Evolutionary conservation across 1,284 basidiomycete species (phyloP), one percentile per base, ranked within the genome.

Genomic region (Inonotus obliquus): DNA sequence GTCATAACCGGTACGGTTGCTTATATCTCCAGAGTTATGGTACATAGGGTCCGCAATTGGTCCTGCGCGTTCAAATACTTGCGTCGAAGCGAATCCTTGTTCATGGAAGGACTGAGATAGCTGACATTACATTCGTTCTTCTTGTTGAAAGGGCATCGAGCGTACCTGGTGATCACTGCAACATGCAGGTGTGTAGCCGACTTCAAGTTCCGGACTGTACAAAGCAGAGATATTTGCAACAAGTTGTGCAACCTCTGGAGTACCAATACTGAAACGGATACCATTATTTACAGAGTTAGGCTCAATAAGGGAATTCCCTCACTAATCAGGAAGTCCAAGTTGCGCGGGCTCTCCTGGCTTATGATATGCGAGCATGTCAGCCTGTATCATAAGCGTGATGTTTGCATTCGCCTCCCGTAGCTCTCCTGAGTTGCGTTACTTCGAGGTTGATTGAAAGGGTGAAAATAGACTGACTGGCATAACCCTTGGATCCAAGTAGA

Each of bases 361-460:
- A 62, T 84, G 90, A 71, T 93, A 94, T 0, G 82, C 93, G 52
- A 91, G 79, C 92, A 95, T 95, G 69, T 96, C 93, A 0, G 90
- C 90, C 72, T 95, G 93, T 60, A 95, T 79, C 81, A 94, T 91
- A 44, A 94, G 72, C 2, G 87, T 84, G 52, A 95, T 76, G 65
- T 91, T 88, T 19, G 84, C 85, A 63, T 83, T 76, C 25, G 73
- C 72, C 47, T 74, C 73, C 58, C 81, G 77, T 68, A 91, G 67
- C 69, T 87, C 79, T 25, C 73, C 87, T 88, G 66, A 14, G 21
- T 23, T 13, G 13, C 3, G 29, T 62, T 7, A 47, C 54, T 54
- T 29, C 9, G 21, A 39, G 23, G 10, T 44, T 23, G 10, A 51
- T 55, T 17, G 37, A 19, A 45, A 44, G 10, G 14, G 17, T 14